These are phyloP conservation scores for Entomortierella lignicola DNA, from an alignment of 192 early-diverging fungal genomes.

Conservation along the genomic window DNA sequence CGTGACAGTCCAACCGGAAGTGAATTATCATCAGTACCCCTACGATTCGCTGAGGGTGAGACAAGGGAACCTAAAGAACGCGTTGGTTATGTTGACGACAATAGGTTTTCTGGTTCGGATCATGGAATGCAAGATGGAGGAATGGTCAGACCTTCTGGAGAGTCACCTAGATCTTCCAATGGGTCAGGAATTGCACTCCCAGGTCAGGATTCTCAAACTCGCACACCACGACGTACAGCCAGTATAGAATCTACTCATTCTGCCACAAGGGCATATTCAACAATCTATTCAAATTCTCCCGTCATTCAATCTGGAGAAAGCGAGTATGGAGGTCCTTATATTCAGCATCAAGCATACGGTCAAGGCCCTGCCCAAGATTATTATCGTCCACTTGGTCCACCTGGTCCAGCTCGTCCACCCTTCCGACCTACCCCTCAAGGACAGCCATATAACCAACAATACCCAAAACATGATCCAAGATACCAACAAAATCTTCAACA, in stretches of 20 bases:
- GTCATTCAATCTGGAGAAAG: background rate
- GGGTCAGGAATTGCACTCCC: slow-evolving; percentile 8
- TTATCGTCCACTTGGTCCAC: background rate
- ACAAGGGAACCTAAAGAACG: slow-evolving; percentile 31
- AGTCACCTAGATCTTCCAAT: background rate
- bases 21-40: slow-evolving; percentile 15
- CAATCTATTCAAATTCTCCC: slow-evolving; percentile 22
- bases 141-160: background rate
- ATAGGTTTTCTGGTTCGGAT: slow-evolving; percentile 45
- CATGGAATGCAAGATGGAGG: slow-evolving; percentile 1
- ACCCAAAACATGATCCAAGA: slow-evolving; percentile 26
- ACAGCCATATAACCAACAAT: slow-evolving; percentile 16
- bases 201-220: background rate
- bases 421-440: slow-evolving; percentile 17
- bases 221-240: slow-evolving; percentile 3
- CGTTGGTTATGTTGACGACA: slow-evolving; percentile 45
- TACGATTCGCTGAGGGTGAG: slow-evolving; percentile 33
- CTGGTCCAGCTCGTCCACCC: slow-evolving; percentile 8
- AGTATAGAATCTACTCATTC: slow-evolving; percentile 33
- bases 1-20: background rate
- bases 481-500: slow-evolving; percentile 21
- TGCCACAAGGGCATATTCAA: slow-evolving; percentile 20
- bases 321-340: background rate
- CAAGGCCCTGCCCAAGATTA: background rate
- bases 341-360: background rate